These are phyloP conservation scores for Hygrophoropsis aurantiaca DNA, from an alignment of 768 basidiomycete genomes.

Conservation along the genomic window DNA sequence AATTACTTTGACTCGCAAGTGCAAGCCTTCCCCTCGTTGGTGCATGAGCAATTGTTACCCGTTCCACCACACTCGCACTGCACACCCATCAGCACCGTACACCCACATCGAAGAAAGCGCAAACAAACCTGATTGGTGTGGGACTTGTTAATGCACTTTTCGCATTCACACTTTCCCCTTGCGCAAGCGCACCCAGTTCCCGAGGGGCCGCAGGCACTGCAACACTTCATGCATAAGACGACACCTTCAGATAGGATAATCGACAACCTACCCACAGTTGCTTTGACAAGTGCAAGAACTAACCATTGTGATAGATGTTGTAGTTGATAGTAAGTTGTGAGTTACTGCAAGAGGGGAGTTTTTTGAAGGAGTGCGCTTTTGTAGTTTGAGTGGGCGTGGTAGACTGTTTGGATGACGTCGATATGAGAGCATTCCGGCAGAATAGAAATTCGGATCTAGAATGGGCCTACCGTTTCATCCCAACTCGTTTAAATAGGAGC, in stretches of 20 bases:
- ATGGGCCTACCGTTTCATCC: no score
- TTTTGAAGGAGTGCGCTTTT: conserved; percentile 2
- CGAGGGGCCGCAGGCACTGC: conserved; percentile 31
- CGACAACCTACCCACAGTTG: conserved; percentile 22
- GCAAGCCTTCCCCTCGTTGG: conserved; percentile 12
- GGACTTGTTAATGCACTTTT: conserved; percentile 27
- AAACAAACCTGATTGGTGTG: conserved; percentile 20
- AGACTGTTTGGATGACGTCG: no score
- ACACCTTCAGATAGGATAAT: neutral
- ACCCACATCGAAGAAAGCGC: conserved; percentile 15
- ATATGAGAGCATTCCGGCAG: no score
- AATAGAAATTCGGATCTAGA: no score
- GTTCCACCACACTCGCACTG: conserved; percentile 24
- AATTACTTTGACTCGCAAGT: conserved; percentile 16
- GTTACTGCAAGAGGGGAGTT: no score
- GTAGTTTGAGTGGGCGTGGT: no score
- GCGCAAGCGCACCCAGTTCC: conserved; percentile 32
- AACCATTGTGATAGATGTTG: conserved; percentile 16
- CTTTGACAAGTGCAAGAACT: conserved; percentile 27
- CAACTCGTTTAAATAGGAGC: no score
- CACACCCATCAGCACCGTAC: no score
- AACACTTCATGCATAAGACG: neutral
- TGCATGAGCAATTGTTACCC: conserved; percentile 16
- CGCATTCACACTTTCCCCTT: conserved; percentile 30
- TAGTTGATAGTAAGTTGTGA: no score